Conservation (phyloP, 2,329 filamentous ascomycete genomes). For the Phaeophleospora eucalypticola region DNA sequence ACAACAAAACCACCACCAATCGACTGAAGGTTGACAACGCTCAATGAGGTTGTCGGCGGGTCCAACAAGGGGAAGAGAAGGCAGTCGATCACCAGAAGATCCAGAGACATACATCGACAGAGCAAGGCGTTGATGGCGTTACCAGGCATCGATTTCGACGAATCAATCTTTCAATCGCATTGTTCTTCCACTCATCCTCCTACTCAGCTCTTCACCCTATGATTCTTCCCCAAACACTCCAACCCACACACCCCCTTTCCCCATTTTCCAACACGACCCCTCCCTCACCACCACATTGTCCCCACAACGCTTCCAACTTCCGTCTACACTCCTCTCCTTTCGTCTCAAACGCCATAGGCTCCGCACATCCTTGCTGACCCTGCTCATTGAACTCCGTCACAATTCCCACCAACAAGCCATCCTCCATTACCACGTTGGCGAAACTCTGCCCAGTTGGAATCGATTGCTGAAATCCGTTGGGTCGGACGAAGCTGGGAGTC, state of each 20-base stretch:
- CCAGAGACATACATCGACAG: no score
- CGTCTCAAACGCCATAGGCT: background rate
- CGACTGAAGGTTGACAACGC: no score
- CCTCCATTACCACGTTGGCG: background rate
- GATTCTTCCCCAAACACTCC: background rate
- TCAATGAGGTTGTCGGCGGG: background rate
- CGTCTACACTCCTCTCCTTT: background rate
- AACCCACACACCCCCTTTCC: background rate
- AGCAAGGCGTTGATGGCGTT: background rate
- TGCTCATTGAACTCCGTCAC: background rate
- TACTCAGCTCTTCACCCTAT: no score
- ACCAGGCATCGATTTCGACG: no score
- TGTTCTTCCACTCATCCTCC: no score
- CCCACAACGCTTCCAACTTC: background rate
- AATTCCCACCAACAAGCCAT: background rate
- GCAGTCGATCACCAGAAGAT: no score
- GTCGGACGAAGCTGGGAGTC: background rate
- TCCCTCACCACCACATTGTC: background rate
- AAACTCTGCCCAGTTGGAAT: background rate
- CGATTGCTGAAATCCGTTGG: background rate
- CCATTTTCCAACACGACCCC: background rate
- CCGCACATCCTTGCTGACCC: background rate
- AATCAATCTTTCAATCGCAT: no score
- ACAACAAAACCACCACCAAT: no score
- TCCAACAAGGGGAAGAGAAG: background rate